A percentile compares a stretch with the other conserved stretches of the same genome.
These are phyloP conservation scores for Aspergillus novofumigatus DNA, from an alignment of 2,329 filamentous ascomycete species.

Conservation along the genomic window DNA sequence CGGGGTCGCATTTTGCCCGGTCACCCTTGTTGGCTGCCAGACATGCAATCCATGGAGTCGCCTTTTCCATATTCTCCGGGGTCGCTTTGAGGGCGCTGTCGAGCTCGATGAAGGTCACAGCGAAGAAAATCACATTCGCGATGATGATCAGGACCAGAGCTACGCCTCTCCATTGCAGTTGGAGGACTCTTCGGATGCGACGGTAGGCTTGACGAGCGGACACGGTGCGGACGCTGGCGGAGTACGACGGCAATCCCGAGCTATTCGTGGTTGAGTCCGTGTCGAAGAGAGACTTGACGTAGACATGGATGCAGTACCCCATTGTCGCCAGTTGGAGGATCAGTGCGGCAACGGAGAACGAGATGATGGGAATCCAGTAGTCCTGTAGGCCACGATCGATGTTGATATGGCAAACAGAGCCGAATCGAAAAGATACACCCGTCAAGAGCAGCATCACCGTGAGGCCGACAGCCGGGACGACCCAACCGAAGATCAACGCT, in stretches of 20 bases:
- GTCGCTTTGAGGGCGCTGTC: conserved; percentile 64
- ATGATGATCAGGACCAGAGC: conserved; percentile 86
- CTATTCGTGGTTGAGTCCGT: conserved; percentile 62
- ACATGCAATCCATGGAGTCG: conserved; percentile 67
- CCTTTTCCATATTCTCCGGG: conserved; percentile 52
- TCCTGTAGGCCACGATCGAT: conserved; percentile 75
- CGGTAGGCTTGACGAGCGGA: conserved; percentile 84
- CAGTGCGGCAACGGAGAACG: conserved; percentile 70
- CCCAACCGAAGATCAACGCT: conserved; percentile 77
- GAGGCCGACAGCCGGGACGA: conserved; percentile 71
- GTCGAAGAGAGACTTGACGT: conserved; percentile 77
- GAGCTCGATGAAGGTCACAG: conserved; percentile 83
- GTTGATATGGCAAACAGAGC: conserved; percentile 90
- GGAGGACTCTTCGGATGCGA: conserved; percentile 77
- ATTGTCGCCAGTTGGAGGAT: conserved; percentile 82
- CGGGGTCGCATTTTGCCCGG: conserved; percentile 61
- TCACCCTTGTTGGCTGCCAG: conserved; percentile 56
- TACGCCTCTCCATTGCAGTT: conserved; percentile 92
- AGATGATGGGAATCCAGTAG: conserved; percentile 85
- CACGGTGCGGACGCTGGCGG: conserved; percentile 70
- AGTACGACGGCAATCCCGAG: conserved; percentile 70
- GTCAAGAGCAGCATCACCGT: conserved; percentile 75
- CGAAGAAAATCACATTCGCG: conserved; percentile 88
- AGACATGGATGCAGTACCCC: conserved; percentile 90
- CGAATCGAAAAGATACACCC: conserved; percentile 92